phyloP scores from a whole-genome alignment of 345 rosid genomes.

The Aethionema arabicum region DNA sequence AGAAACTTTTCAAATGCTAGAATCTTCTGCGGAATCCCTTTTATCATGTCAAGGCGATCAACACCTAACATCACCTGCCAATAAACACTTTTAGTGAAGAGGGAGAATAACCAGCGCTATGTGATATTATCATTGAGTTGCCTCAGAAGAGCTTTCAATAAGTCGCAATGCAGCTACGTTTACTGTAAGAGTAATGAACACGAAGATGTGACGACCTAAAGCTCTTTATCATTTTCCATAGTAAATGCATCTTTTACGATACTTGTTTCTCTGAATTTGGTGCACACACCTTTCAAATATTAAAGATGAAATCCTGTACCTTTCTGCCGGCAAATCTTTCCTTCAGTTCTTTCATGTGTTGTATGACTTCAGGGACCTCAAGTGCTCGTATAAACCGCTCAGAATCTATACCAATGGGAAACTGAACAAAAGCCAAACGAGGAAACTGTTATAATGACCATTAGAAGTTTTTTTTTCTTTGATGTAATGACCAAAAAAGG shows the following conservation, averaged over 20 bases:
- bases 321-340: conserved; percentile 93
- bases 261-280: not conserved
- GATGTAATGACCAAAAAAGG: too few species aligned
- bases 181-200: too few species aligned
- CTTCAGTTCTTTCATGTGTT: conserved; percentile 75
- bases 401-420: conserved; percentile 98
- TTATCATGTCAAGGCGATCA: conserved; percentile 99
- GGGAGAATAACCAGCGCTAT: not conserved
- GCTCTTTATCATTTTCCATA: not conserved
- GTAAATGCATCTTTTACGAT: not conserved
- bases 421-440: conserved; percentile 48
- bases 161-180: not conserved
- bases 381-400: conserved; percentile 83
- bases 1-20: conserved; percentile 98
- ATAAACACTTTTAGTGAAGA: not conserved
- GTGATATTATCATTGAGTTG: conserved; percentile 6
- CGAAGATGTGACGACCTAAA: too few species aligned
- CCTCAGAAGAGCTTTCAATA: conserved; percentile 16
- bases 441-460: conserved; percentile 7
- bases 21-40: conserved; percentile 99
- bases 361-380: conserved; percentile 57
- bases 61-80: conserved; percentile 97
- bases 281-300: not conserved
- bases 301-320: conserved; percentile 43
- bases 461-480: too few species aligned